Conservation (phyloP, 495 filamentous ascomycete species). For the Xylaria grammica region DNA sequence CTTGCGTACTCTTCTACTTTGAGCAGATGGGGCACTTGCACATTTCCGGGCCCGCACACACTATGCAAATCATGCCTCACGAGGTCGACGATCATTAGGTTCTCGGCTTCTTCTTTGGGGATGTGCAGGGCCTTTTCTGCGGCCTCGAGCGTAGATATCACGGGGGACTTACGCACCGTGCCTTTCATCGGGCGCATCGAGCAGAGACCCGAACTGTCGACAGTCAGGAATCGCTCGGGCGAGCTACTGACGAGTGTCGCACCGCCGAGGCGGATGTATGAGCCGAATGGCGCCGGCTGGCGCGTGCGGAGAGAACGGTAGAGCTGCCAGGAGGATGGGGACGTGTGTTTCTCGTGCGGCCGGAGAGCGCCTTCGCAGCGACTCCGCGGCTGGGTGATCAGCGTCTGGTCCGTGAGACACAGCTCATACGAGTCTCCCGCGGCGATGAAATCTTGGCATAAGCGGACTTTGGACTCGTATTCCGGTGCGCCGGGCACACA, state of each 20-base stretch:
- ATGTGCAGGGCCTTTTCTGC: slow-evolving; percentile 73
- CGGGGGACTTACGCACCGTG: slow-evolving; percentile 75
- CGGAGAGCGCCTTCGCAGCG: slow-evolving; percentile 25
- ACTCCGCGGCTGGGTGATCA: slow-evolving; percentile 52
- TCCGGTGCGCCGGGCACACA: slow-evolving; percentile 56
- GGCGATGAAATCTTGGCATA: slow-evolving; percentile 73
- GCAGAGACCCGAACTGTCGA: slow-evolving; percentile 61
- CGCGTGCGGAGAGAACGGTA: slow-evolving; percentile 71
- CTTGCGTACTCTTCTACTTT: slow-evolving; percentile 87
- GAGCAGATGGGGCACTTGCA: slow-evolving; percentile 71
- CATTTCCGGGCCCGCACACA: slow-evolving; percentile 73
- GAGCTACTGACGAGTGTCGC: slow-evolving; percentile 80
- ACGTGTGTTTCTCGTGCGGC: background rate
- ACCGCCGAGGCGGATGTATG: slow-evolving; percentile 73
- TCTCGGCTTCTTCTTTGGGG: slow-evolving; percentile 92
- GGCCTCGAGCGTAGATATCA: slow-evolving; percentile 61
- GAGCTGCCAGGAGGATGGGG: slow-evolving; percentile 63
- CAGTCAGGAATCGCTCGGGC: slow-evolving; percentile 90
- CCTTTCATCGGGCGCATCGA: slow-evolving; percentile 92
- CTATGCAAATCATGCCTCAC: slow-evolving; percentile 90
- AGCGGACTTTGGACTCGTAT: slow-evolving; percentile 68
- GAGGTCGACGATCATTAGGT: slow-evolving; percentile 97
- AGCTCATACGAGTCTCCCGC: slow-evolving; percentile 92
- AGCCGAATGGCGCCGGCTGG: slow-evolving; percentile 88
- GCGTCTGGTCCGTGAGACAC: slow-evolving; percentile 80